A percentile compares a stretch with the other conserved stretches of the same genome.
phyloP scores from a whole-genome alignment of 108 stramenopile species.

The Thalassiosira profunda region DNA sequence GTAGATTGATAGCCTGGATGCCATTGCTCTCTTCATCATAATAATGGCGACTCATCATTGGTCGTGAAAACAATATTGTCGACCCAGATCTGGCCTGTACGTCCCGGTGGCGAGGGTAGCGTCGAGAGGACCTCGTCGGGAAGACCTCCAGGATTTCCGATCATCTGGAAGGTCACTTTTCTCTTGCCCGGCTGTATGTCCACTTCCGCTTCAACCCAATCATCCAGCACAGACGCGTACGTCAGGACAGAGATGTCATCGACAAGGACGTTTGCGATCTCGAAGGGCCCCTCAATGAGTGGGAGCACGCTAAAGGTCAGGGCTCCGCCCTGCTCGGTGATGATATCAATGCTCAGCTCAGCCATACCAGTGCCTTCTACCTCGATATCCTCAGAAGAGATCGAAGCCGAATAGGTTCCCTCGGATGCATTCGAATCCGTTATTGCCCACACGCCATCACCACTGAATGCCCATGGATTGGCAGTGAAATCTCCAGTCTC shows the following conservation, averaged over 20 bases:
- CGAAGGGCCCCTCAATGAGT: conserved; percentile 28
- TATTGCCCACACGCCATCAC: conserved; percentile 43
- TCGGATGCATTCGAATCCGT: conserved; percentile 18
- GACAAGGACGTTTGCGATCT: conserved; percentile 26
- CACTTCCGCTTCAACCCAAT: conserved; percentile 25
- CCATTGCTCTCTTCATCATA: too few relatives aligned
- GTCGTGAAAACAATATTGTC: conserved; percentile 35
- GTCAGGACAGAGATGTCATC: conserved; percentile 17
- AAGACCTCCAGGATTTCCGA: conserved; percentile 38
- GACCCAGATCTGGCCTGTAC: conserved; percentile 38
- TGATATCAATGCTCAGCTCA: conserved; percentile 46
- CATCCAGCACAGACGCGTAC: conserved; percentile 6
- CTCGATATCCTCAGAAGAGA: conserved; percentile 17
- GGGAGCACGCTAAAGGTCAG: conserved; percentile 19
- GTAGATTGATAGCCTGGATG: too few relatives aligned
- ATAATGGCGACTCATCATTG: conserved; percentile 2
- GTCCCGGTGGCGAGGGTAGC: conserved; percentile 16
- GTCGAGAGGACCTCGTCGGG: conserved; percentile 16
- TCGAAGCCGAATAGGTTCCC: conserved; percentile 37
- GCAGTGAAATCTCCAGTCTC: conserved; percentile 38
- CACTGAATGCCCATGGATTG: conserved; percentile 37
- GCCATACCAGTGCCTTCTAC: conserved; percentile 11
- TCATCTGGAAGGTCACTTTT: conserved; percentile 32
- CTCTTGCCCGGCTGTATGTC: conserved; percentile 47
- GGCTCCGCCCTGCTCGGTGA: conserved; percentile 43